Evolutionary conservation across 108 stramenopile genomes (phyloP), one percentile per base, ranked within the genome.

Genomic region (Cylindrotheca closterium): DNA sequence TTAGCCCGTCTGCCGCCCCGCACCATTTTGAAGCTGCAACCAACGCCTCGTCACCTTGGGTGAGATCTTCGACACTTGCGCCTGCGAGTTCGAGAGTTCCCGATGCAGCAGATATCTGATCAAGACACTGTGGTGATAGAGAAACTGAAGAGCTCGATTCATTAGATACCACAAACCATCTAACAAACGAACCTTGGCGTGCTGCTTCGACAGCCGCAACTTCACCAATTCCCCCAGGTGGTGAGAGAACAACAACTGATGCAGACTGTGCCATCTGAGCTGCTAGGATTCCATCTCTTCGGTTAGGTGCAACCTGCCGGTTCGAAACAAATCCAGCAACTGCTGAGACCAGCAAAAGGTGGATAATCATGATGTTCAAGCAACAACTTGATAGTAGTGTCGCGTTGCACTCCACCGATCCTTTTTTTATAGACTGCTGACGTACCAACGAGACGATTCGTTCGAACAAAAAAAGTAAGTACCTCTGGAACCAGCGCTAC

Each of bases 221-320:
- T 63, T 91, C 86, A 4, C 89, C 89, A 30, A 91, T 60, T n/a
- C 89, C 89, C 31, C 89, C 89, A 5, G 89, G 89, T 34, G 89
- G 89, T 1, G 89, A 90, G 47, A 90, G 70, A 1, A 90, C 85
- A 2, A 86, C 73, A 19, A 86, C 30, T 4, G 64, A 25, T 19
- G 21, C 21, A 33, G 27, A 10, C 4, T 55, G 4, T 17, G 8
- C 51, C 51, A 19, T n/a, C 51, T 5, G 7, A 17, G 51, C 51
- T 51, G 19, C 5, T 51, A 15, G 37, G 37, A 42, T 10, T 7
- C 37, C 15, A 15, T 42, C 15, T 7, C 7, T 7, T 42, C 15
- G 7, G 15, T 15, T 42, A 7, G 7, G 7, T 15, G 10, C 37
- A 15, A 42, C 15, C 10, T 15, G 7, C 10, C 10, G 37, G 15